Base-by-base conservation (phyloP, 257 asterid genomes). In the Echites panduratus region DNA sequence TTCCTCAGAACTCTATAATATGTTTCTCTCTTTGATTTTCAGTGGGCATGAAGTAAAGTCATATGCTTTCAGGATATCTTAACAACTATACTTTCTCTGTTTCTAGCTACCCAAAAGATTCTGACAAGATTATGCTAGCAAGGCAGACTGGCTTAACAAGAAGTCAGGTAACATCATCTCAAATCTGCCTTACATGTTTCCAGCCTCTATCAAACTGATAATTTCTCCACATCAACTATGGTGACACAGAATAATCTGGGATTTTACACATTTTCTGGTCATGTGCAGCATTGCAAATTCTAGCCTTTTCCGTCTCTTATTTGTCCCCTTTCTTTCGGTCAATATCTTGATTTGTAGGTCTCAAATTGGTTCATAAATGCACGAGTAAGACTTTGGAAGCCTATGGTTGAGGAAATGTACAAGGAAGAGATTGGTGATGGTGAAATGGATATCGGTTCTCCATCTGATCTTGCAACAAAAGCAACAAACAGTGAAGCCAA, bases 291-390 rank as follows among this genome's bases (percentile, higher is more conserved):
- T 50, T 50, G 22, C 2, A 20, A 27, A 24, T 24, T 57, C 64
- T 26, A 11, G 19, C 29, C 19, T 58, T 11, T 26, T 24, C 40
- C 24, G 22, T 19, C 0, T 53, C 20, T 24, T 26, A 41, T 57
- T 57, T 57, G 0, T 54, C 38, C 17, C 17, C 7, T 48, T 47
- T 13, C 24, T 69, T 63, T 45, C 40, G 45, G 38, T 40, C 71
- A 52, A 26, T 45, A n/a, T 47, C 40, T 27, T 29, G 62, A 17
- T 35, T 16, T 7, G 0, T 47, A 93, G 98, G 98, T 91, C 70
- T 93, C 97, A 70, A 93, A 93, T 85, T 91, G 98, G 98, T 93
- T 93, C 82, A 93, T 93, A 82, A 93, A 93, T 67, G 98, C 98
- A 17, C 78, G 96, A 58, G 97, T 93, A 52, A 92, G 98, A 5